Evolutionary conservation across 1,284 basidiomycete genomes (phyloP).

Genomic region (Tylopilus sp.): DNA sequence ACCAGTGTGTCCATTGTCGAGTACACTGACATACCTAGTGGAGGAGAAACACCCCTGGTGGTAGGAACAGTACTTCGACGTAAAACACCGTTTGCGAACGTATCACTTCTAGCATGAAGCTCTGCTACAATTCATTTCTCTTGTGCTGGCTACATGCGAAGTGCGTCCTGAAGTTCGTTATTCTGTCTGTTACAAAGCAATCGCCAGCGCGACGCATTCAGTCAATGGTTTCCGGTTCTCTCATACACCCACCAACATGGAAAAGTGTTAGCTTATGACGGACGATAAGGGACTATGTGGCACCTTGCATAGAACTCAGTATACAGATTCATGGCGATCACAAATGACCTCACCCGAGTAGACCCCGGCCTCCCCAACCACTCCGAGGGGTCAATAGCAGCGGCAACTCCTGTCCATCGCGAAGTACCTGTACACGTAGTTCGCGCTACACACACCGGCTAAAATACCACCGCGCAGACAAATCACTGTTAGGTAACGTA

Average conservation of each 20-base stretch:
- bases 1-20: constrained; percentile 57
- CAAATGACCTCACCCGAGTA: constrained; percentile 62
- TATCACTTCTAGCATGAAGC: background rate
- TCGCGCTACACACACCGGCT: constrained; percentile 40
- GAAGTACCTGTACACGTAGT: constrained; percentile 43
- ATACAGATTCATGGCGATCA: background rate
- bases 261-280: constrained; percentile 13
- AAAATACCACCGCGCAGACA: background rate
- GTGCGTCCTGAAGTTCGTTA: background rate
- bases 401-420: constrained; percentile 35
- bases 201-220: no score
- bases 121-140: background rate
- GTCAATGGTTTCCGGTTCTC: background rate
- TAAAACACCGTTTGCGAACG: no score
- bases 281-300: constrained; percentile 60
- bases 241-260: background rate
- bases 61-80: constrained; percentile 46
- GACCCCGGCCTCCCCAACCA: constrained; percentile 76
- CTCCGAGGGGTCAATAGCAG: constrained; percentile 52
- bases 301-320: constrained; percentile 44
- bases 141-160: background rate
- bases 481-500: constrained; percentile 34
- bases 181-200: background rate
- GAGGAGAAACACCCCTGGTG: constrained; percentile 23
- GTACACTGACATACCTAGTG: constrained; percentile 29